Conservation (phyloP, 2,329 filamentous ascomycete species). For the Tolypocladium endophyticum region DNA sequence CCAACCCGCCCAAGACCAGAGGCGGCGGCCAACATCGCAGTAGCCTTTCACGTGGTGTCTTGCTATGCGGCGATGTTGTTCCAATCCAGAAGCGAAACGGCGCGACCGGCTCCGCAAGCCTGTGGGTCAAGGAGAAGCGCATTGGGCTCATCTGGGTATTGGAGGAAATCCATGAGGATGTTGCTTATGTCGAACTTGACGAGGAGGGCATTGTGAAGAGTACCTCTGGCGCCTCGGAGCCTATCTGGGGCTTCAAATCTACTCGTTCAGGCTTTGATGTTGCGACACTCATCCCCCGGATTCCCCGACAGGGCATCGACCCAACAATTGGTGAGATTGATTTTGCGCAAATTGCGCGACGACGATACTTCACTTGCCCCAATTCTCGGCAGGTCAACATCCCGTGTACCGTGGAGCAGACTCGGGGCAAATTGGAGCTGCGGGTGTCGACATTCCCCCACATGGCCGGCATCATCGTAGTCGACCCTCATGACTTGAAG, state of each 20-base stretch:
- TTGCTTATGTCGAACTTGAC: constrained; percentile 66
- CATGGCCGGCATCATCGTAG: constrained; percentile 91
- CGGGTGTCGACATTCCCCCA: constrained; percentile 91
- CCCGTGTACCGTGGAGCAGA: constrained; percentile 69
- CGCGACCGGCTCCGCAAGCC: constrained; percentile 77
- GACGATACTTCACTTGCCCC: constrained; percentile 75
- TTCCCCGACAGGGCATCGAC: constrained; percentile 67
- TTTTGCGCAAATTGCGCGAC: constrained; percentile 60
- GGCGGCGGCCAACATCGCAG: constrained; percentile 52
- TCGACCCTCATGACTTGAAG: constrained; percentile 66
- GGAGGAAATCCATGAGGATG: constrained; percentile 94
- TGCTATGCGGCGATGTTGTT: constrained; percentile 95
- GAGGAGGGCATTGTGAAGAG: constrained; percentile 64
- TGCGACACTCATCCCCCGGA: constrained; percentile 65
- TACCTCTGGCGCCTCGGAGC: constrained; percentile 63
- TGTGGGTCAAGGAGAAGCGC: constrained; percentile 98
- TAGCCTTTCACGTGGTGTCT: constrained; percentile 73
- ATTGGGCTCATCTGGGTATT: constrained; percentile 94
- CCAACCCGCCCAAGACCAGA: constrained; percentile 43
- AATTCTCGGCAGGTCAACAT: constrained; percentile 71
- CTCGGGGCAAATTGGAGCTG: constrained; percentile 59
- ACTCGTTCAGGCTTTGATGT: constrained; percentile 62
- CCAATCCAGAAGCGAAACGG: constrained; percentile 96
- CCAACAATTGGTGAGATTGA: constrained; percentile 64
- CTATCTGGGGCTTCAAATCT: constrained; percentile 73